Evolutionary conservation across 2,329 filamentous ascomycete species (phyloP), one percentile per base, ranked within the genome.

Genomic region (Polytolypa hystricis): DNA sequence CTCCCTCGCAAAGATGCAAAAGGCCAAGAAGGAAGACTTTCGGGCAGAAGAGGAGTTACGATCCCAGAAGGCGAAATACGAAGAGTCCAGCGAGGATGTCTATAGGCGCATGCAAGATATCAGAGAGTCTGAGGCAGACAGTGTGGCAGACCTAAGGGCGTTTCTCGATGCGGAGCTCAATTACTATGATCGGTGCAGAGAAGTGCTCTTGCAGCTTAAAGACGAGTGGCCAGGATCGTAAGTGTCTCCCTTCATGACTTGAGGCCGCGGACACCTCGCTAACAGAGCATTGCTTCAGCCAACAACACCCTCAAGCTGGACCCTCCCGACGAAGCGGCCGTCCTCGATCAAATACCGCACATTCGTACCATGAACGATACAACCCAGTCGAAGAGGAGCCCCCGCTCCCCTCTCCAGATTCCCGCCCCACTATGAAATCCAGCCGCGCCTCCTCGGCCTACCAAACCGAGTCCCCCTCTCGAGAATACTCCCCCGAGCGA

Each of bases 41-140:
- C 74, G 85, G 43, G 72, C 91, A 38, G 91, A 96, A 59, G 89
- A 96, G 56, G 89, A 96, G 60, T 73, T 94, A 37, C 81, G 89
- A 38, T 74, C 78, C 18, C 84, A 91, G 57, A 93, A 93, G 59
- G 83, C 84, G 50, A 96, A 96, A 63, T 96, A 94, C 54, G 91
- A 96, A 55, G 91, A 96, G 65, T 81, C 84, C 11, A 91, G 75
- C 54, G 89, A 96, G 54, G 89, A 96, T 51, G 87, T 96, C 37
- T 73, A 80, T 49, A 77, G 89, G 41, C 75, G 89, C 38, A 96
- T 96, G 91, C 77, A 93, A 61, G 89, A 96, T 54, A 93, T 96
- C 64, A 89, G 91, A 64, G 87, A 95, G 51, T 75, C 84, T 15
- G 89, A 96, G 60, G 71, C 69, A 29, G 89, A 96, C 45, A 85